These are phyloP conservation scores for Galerina sulciceps DNA, from an alignment of 768 basidiomycete genomes.

Conservation along the genomic window DNA sequence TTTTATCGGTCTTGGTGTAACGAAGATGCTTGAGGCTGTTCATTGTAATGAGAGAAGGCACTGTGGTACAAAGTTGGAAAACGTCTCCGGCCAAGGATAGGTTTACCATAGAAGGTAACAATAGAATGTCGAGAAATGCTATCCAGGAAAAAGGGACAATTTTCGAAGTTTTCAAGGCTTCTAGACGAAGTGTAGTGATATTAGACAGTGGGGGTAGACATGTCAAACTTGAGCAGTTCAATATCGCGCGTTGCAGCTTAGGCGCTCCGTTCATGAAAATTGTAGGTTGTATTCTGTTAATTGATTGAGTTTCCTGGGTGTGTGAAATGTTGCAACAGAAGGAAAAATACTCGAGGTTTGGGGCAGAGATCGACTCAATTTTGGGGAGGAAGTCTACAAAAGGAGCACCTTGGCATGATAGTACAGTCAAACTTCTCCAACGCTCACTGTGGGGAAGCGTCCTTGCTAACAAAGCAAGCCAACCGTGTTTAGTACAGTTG, in stretches of 20 bases:
- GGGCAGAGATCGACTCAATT: conserved; percentile 8
- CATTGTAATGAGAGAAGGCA: conserved; percentile 3
- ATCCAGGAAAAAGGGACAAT: background rate
- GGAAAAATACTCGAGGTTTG: conserved; percentile 20
- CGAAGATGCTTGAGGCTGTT: conserved; percentile 20
- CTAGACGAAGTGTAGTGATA: conserved; percentile 21
- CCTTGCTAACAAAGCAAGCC: conserved; percentile 9
- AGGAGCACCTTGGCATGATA: background rate
- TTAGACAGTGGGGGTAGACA: conserved; percentile 13
- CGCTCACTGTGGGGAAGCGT: conserved; percentile 12
- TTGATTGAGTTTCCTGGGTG: too few relatives aligned
- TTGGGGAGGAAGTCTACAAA: background rate
- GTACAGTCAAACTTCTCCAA: conserved; percentile 20
- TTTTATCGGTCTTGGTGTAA: conserved; percentile 8
- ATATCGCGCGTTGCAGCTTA: conserved; percentile 15
- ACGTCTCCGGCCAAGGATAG: conserved; percentile 18
- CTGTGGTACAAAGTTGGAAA: background rate
- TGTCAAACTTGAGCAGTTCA: conserved; percentile 10
- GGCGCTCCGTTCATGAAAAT: conserved; percentile 22
- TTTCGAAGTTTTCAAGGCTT: background rate
- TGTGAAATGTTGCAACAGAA: conserved; percentile 5
- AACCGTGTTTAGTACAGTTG: conserved; percentile 1
- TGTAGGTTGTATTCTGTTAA: too few relatives aligned
- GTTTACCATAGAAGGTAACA: conserved; percentile 15
- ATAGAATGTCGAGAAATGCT: conserved; percentile 11